Evolutionary conservation across 2,329 filamentous ascomycete species (phyloP).

Genomic region (Gremmenia infestans): DNA sequence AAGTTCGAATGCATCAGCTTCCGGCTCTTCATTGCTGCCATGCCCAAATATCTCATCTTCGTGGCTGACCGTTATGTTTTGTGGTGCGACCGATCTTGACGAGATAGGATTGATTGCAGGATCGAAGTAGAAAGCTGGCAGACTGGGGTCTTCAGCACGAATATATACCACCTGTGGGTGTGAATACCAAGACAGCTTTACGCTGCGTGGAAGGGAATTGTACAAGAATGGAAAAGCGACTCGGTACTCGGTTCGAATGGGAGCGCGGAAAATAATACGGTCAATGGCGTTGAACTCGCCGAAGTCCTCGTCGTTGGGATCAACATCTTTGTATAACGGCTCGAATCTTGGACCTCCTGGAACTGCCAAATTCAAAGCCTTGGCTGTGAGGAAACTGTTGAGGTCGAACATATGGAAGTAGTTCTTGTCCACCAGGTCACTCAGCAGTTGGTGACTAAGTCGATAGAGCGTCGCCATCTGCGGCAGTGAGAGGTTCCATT

Average conservation of each 20-base stretch:
- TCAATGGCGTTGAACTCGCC: slow-evolving; percentile 99
- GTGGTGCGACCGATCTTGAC: slow-evolving; percentile 85
- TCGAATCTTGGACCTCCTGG: slow-evolving; percentile 97
- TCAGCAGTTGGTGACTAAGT: slow-evolving; percentile 83
- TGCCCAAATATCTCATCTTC: slow-evolving; percentile 90
- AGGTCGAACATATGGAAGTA: slow-evolving; percentile 98
- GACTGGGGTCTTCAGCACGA: slow-evolving; percentile 76
- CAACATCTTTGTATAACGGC: slow-evolving; percentile 95
- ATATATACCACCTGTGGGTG: slow-evolving; percentile 90
- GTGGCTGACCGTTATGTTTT: slow-evolving; percentile 86
- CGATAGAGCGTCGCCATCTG: slow-evolving; percentile 97
- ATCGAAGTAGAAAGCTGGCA: slow-evolving; percentile 97
- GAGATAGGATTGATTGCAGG: slow-evolving; percentile 98
- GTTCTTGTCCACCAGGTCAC: slow-evolving; percentile 90
- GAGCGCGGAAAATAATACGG: slow-evolving; percentile 94
- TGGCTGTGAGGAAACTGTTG: slow-evolving; percentile 91
- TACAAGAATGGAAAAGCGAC: slow-evolving; percentile 94
- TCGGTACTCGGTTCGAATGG: slow-evolving; percentile 91
- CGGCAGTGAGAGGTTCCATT: slow-evolving; percentile 85
- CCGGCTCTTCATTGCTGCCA: slow-evolving; percentile 65
- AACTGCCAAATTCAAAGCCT: slow-evolving; percentile 93
- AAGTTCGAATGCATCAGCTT: slow-evolving; percentile 78
- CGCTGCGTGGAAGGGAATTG: slow-evolving; percentile 91
- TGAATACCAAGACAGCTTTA: slow-evolving; percentile 90
- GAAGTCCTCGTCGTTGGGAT: slow-evolving; percentile 98